Conservation (phyloP, 1,284 basidiomycete species). For the Dichomitus squalens region DNA sequence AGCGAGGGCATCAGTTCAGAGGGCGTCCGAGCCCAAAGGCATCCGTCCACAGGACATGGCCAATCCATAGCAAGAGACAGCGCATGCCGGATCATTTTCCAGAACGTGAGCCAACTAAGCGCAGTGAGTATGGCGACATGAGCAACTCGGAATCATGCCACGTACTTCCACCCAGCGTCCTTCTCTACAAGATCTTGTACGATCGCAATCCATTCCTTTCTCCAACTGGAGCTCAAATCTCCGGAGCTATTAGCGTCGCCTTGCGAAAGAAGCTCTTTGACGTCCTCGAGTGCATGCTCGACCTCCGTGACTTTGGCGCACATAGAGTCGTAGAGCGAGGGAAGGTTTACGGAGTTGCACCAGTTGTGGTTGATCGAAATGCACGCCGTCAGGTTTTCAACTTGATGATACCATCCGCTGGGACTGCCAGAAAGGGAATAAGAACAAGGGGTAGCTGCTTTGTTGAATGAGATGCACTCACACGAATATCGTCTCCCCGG, state of each 20-base stretch:
- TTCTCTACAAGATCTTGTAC: conserved; percentile 38
- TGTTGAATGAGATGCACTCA: conserved; percentile 7
- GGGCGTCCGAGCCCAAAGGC: conserved; percentile 27
- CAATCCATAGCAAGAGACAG: conserved; percentile 10
- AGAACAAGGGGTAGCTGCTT: background rate
- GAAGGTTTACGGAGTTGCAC: conserved; percentile 36
- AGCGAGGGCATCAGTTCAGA: conserved; percentile 24
- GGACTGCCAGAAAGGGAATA: conserved; percentile 19
- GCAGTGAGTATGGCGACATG: background rate
- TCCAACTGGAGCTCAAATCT: conserved; percentile 18
- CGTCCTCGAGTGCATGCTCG: conserved; percentile 34
- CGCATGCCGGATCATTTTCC: conserved; percentile 33
- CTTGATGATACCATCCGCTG: conserved; percentile 38
- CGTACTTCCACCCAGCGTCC: conserved; percentile 38
- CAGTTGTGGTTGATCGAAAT: conserved; percentile 39
- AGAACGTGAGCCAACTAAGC: conserved; percentile 34
- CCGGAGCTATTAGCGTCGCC: background rate
- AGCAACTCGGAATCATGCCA: background rate
- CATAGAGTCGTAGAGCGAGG: conserved; percentile 34
- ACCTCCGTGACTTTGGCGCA: conserved; percentile 35
- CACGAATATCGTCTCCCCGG: conserved; percentile 37
- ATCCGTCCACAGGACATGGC: background rate
- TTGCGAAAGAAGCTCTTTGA: conserved; percentile 29
- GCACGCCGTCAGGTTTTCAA: conserved; percentile 35
- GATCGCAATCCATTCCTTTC: conserved; percentile 30